phyloP scores from a whole-genome alignment of 2,329 filamentous ascomycete genomes.

The Teratosphaeria nubilosa region DNA sequence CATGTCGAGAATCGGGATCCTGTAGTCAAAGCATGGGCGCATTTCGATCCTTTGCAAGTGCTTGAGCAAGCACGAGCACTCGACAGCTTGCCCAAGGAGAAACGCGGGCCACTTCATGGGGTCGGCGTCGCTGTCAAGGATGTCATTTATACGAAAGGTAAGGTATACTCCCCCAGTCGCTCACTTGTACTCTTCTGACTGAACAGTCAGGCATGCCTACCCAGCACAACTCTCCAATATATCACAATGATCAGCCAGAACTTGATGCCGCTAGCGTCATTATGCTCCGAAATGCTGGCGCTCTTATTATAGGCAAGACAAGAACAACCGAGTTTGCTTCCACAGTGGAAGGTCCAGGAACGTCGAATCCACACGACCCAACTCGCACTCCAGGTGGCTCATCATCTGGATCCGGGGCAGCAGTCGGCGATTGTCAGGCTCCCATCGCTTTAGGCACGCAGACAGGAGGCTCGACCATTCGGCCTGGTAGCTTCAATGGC shows the following conservation, averaged over 20 bases:
- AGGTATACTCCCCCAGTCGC: conserved; percentile 23
- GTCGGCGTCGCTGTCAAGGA: conserved; percentile 52
- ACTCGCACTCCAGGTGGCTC: conserved; percentile 55
- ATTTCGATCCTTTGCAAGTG: conserved; percentile 38
- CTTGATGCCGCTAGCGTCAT: conserved; percentile 45
- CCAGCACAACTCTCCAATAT: conserved; percentile 46
- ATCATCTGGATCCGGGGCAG: conserved; percentile 56
- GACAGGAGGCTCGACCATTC: conserved; percentile 54
- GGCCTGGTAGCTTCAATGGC: conserved; percentile 56
- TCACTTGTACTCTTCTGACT: background rate
- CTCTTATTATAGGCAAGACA: conserved; percentile 50
- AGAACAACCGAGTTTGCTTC: conserved; percentile 57
- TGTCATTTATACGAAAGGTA: conserved; percentile 49
- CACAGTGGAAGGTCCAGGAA: conserved; percentile 40
- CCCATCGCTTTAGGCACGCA: conserved; percentile 55
- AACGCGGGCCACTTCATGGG: conserved; percentile 48
- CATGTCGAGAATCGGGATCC: conserved; percentile 37
- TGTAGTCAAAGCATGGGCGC: conserved; percentile 42
- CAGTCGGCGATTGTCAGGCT: conserved; percentile 54
- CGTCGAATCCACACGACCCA: conserved; percentile 47
- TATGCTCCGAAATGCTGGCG: conserved; percentile 45
- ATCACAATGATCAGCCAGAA: conserved; percentile 33
- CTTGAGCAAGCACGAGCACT: conserved; percentile 41
- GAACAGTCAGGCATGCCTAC: conserved; percentile 44
- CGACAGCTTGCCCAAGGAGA: conserved; percentile 37